Conservation (phyloP, 257 asterid genomes). For the Penstemon barbatus region DNA sequence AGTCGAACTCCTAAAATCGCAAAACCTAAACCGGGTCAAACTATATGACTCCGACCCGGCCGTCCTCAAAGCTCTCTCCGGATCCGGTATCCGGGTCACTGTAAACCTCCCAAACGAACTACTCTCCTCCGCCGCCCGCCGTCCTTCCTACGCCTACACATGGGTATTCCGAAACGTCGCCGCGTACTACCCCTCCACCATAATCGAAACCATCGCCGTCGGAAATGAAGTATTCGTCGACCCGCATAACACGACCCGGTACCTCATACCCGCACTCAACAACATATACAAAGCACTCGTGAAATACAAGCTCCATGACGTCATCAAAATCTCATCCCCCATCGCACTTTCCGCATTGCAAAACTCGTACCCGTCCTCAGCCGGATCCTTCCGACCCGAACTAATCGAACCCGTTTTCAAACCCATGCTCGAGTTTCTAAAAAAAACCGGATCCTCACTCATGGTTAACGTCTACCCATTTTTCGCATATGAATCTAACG, state of each 20-base stretch:
- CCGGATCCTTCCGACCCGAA: constrained; percentile 74
- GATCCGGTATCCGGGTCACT: constrained; percentile 68
- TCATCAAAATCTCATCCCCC: constrained; percentile 75
- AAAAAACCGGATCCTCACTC: constrained; percentile 64
- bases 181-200: constrained; percentile 68
- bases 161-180: constrained; percentile 67
- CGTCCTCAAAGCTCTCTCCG: constrained; percentile 71
- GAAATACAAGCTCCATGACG: constrained; percentile 48
- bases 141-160: constrained; percentile 61
- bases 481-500: constrained; percentile 79
- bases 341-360: constrained; percentile 76
- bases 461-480: constrained; percentile 90
- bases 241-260: constrained; percentile 66
- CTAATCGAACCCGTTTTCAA: constrained; percentile 56
- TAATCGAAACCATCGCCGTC: constrained; percentile 77
- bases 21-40: constrained; percentile 67
- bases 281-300: constrained; percentile 63
- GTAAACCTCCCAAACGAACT: constrained; percentile 88
- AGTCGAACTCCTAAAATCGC: constrained; percentile 65
- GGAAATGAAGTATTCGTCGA: constrained; percentile 94
- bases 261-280: constrained; percentile 71
- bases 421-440: constrained; percentile 81
- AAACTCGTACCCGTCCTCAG: constrained; percentile 84
- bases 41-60: constrained; percentile 81
- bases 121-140: constrained; percentile 62